Base-by-base conservation (phyloP, 73 alveolate species). In the Paramecium pentaurelia region DNA sequence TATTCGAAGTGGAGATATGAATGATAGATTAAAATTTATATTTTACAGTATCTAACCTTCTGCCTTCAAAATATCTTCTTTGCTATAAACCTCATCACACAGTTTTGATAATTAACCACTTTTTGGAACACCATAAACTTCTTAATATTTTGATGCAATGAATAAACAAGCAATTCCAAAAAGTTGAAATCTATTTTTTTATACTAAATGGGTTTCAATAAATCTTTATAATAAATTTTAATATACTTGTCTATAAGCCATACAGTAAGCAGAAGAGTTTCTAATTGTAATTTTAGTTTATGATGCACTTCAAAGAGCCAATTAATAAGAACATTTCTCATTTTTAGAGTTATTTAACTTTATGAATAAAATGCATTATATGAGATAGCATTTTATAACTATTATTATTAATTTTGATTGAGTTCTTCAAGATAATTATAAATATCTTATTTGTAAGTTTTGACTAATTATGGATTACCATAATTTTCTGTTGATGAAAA, bases 221-320 rank as follows among this genome's bases (percentile, higher is more conserved):
- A 95, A 96, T 75, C 99, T 86, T 40, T 1, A 25, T 40, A 28
- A 45, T 10, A 10, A 0, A 38, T 45, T 8, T 12, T 6, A 6
- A 42, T n/a, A 93, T 94, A 98, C 95, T 98, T 93, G 86, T 98
- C 99, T 70, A 97, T 92, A 16, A 95, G 86, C 83, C 93, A 84
- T 28, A 98, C 95, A 51, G 99, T 91, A 45, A 98, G 95, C 84
- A 94, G 96, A 30, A 98, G 95, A 11, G 99, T 97, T 91, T 98
- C 99, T 30, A 98, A 98, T 77, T 96, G 87, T 68, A 98, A 95
- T 88, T 97, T 95, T 95, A 97, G 96, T 87, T 96, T 96, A 64
- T 94, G 86, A 93, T 96, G 99, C 30, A 97, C 99, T 86, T 96
- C 98, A 27, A 96, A 95, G 42, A 98, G 86, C 99, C 99, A 98